Percentiles rank a stretch among this genome's conserved stretches.
Conservation (phyloP, 768 basidiomycete genomes). For the Calvatia gigantea region DNA sequence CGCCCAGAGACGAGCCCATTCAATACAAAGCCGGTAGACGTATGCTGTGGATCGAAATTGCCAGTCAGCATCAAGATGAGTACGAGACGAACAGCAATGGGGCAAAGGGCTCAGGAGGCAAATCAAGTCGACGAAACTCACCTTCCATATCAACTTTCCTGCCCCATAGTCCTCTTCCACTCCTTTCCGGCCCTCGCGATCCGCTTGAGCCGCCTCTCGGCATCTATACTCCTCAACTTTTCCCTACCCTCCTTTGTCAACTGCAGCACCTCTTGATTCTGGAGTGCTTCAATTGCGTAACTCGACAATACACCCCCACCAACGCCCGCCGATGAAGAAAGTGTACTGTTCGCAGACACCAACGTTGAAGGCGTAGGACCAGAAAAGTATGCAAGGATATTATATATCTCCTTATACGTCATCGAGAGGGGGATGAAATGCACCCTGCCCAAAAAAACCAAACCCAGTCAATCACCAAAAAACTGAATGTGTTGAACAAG, state of each 20-base stretch:
- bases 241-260: slow-evolving; percentile 11
- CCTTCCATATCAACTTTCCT: slow-evolving; percentile 89
- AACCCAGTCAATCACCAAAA: background rate
- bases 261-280: slow-evolving; percentile 24
- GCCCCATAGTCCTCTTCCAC: slow-evolving; percentile 81
- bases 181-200: slow-evolving; percentile 88
- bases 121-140: slow-evolving; percentile 28
- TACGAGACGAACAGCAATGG: background rate
- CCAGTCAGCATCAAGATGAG: background rate
- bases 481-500: background rate
- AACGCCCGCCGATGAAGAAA: background rate
- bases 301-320: background rate
- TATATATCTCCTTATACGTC: slow-evolving; percentile 86
- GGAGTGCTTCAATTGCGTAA: slow-evolving; percentile 13
- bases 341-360: slow-evolving; percentile 43
- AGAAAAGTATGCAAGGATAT: slow-evolving; percentile 86
- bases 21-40: slow-evolving; percentile 78
- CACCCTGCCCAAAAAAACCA: slow-evolving; percentile 46
- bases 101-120: background rate
- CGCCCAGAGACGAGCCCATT: slow-evolving; percentile 79
- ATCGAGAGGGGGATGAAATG: slow-evolving; percentile 90
- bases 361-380: slow-evolving; percentile 66
- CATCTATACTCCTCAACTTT: slow-evolving; percentile 4
- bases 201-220: slow-evolving; percentile 50
- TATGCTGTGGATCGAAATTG: slow-evolving; percentile 46